These are phyloP conservation scores for Posidonia australis DNA, from an alignment of 106 monocot species.

Conservation along the genomic window DNA sequence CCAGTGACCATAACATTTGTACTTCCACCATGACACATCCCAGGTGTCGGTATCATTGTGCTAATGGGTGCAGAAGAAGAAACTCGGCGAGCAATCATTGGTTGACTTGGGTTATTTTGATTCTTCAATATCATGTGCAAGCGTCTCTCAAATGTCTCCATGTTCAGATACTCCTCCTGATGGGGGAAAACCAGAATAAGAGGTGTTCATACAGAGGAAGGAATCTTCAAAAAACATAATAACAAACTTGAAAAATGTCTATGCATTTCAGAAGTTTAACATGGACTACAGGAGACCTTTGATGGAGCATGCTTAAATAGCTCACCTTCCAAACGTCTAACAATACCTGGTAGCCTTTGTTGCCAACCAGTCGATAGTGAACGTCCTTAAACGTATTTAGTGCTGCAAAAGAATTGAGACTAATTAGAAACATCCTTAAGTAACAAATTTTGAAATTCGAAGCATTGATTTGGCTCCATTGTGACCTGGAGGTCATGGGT, in stretches of 20 bases:
- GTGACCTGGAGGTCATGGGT: background rate
- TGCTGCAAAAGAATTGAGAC: conserved; percentile 7
- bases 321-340: conserved; percentile 38
- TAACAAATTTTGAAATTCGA: background rate
- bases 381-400: conserved; percentile 31
- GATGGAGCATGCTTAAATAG: conserved; percentile 38
- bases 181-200: background rate
- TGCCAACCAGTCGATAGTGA: conserved; percentile 15
- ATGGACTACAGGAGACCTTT: conserved; percentile 26
- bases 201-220: background rate
- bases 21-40: conserved; percentile 37
- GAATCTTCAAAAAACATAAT: background rate
- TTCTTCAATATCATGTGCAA: conserved; percentile 32
- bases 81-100: conserved; percentile 16
- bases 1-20: conserved; percentile 17
- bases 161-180: conserved; percentile 71
- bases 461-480: background rate
- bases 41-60: conserved; percentile 94
- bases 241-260: background rate
- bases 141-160: conserved; percentile 47
- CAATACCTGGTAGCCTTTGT: conserved; percentile 43
- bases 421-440: background rate
- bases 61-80: conserved; percentile 33
- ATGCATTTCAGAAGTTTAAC: background rate
- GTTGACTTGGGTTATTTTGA: conserved; percentile 19